A percentile compares a stretch with the other conserved stretches of the same genome.
Evolutionary conservation across 768 basidiomycete species (phyloP).

Genomic region (Phlebiopsis flavidoalba): DNA sequence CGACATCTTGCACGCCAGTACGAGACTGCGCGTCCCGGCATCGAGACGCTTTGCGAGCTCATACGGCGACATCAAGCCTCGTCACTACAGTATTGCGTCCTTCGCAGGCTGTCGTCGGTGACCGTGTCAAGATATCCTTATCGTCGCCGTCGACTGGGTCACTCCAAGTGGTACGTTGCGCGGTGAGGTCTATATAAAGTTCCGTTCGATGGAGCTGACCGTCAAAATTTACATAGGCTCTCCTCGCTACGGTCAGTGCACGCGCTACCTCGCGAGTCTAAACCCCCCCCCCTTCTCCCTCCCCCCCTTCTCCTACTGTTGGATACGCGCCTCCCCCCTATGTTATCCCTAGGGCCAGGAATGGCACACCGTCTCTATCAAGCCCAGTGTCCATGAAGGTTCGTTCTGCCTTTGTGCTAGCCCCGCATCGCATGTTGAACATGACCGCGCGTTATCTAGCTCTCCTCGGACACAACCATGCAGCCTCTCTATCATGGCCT

Average conservation of each 20-base stretch:
- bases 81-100: conserved; percentile 98
- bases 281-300: too few relatives aligned
- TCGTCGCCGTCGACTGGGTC: conserved; percentile 95
- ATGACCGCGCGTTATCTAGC: conserved; percentile 37
- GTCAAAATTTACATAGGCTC: conserved; percentile 47
- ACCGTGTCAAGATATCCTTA: conserved; percentile 90
- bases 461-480: conserved; percentile 71
- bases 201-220: neutral
- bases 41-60: conserved; percentile 83
- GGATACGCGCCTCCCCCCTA: too few relatives aligned
- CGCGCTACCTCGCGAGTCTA: conserved; percentile 85
- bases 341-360: too few relatives aligned
- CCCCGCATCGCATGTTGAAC: neutral
- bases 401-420: conserved; percentile 14
- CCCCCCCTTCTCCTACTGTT: too few relatives aligned
- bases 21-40: conserved; percentile 70
- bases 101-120: conserved; percentile 92
- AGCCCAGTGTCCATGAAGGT: conserved; percentile 99
- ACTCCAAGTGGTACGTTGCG: conserved; percentile 78
- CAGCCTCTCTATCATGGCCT: conserved; percentile 98
- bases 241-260: conserved; percentile 88
- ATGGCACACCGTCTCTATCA: conserved; percentile 91
- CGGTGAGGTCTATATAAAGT: neutral
- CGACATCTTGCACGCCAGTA: conserved; percentile 77
- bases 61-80: conserved; percentile 94